Evolutionary conservation across 2,329 filamentous ascomycete species (phyloP).

Genomic region (Colletotrichum theobromicola): DNA sequence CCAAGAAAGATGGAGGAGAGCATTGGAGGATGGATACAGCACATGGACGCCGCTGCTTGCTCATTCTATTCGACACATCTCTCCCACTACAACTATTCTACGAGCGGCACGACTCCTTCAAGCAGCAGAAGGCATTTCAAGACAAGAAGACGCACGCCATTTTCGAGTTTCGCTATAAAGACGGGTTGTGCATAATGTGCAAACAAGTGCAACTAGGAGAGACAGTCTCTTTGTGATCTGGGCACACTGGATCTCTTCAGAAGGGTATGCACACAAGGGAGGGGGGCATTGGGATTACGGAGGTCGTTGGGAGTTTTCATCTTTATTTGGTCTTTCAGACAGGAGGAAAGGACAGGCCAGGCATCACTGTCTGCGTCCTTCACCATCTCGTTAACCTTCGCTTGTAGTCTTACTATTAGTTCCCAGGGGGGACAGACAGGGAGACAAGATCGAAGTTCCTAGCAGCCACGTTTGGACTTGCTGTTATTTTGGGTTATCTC

Average conservation of each 20-base stretch:
- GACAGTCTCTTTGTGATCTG: neutral
- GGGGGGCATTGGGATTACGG: neutral
- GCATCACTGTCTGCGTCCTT: neutral
- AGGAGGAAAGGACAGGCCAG: neutral
- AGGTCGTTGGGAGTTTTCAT: constrained; percentile 13
- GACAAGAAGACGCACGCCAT: neutral
- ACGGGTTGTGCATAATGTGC: neutral
- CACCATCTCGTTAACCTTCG: constrained; percentile 11
- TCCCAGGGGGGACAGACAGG: neutral
- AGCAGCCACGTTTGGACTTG: neutral
- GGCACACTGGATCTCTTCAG: neutral
- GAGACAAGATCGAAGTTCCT: neutral
- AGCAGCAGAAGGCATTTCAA: neutral
- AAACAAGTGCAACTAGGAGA: neutral
- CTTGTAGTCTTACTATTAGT: constrained; percentile 14
- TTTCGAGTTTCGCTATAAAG: neutral
- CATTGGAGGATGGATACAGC: neutral
- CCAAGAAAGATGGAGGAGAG: constrained; percentile 12
- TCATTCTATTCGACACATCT: neutral
- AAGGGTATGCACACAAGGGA: neutral
- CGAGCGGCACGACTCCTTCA: neutral
- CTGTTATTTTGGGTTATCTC: neutral
- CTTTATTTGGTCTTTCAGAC: neutral
- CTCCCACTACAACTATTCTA: neutral
- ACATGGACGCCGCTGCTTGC: neutral